A percentile compares a stretch with the other conserved stretches of the same genome.
Evolutionary conservation across 2,329 filamentous ascomycete species (phyloP).

Genomic region (Arthroderma sp.): DNA sequence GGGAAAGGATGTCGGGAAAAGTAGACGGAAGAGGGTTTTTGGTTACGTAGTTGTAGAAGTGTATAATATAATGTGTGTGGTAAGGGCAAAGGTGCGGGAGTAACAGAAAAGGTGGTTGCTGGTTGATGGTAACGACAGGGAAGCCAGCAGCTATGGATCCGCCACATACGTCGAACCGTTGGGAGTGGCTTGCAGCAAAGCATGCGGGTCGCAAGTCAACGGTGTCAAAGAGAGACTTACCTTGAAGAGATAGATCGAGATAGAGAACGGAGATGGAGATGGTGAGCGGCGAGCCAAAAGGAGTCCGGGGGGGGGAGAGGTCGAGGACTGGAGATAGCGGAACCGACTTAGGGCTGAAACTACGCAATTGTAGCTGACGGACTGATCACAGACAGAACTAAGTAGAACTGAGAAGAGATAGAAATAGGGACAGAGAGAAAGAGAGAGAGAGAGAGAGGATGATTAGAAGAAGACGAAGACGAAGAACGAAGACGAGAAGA

Average conservation of each 20-base stretch:
- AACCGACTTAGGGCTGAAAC: neutral
- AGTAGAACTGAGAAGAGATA: neutral
- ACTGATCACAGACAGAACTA: neutral
- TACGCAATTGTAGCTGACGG: neutral
- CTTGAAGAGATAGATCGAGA: neutral
- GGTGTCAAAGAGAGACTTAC: neutral
- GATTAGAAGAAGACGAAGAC: neutral
- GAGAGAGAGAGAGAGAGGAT: slow-evolving; percentile 3
- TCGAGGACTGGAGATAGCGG: neutral
- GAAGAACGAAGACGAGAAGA: neutral
- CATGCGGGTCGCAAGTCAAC: neutral
- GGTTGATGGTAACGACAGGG: neutral
- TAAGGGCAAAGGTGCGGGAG: neutral
- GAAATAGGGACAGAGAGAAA: neutral
- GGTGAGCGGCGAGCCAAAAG: neutral
- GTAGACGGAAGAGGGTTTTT: neutral
- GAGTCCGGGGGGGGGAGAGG: neutral
- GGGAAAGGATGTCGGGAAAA: neutral
- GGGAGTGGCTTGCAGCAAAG: neutral
- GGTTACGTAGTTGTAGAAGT: neutral
- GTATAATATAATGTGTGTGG: neutral
- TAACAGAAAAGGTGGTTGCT: neutral
- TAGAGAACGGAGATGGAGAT: neutral
- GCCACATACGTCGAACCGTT: slow-evolving; percentile 1
- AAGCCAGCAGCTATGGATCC: neutral